These are phyloP conservation scores for Fusarium abutilonis DNA, from an alignment of 2,329 filamentous ascomycete species.

Conservation along the genomic window DNA sequence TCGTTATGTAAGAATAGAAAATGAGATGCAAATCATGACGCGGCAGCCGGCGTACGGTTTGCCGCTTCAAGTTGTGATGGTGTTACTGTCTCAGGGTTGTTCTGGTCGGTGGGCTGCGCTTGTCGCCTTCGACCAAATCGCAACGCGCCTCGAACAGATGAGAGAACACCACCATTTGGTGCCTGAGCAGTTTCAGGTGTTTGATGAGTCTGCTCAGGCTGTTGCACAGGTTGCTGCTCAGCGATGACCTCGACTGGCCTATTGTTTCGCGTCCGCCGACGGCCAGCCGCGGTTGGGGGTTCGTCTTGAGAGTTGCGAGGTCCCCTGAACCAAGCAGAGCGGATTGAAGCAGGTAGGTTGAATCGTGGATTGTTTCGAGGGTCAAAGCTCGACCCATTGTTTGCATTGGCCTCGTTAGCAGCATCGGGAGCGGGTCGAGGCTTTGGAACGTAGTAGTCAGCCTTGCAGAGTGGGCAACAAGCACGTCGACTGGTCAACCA, in stretches of 20 bases:
- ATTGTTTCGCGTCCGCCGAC: constrained; percentile 13
- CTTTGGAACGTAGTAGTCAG: constrained; percentile 96
- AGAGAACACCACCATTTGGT: constrained; percentile 42
- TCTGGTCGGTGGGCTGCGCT: constrained; percentile 24
- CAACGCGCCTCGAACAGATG: constrained; percentile 49
- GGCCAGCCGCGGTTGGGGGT: constrained; percentile 16
- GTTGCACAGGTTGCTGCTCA: constrained; percentile 23
- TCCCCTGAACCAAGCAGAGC: constrained; percentile 53
- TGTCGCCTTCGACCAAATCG: constrained; percentile 47
- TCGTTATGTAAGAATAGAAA: constrained; percentile 35
- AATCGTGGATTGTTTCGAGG: constrained; percentile 56
- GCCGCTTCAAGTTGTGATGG: constrained; percentile 61
- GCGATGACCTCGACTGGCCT: constrained; percentile 12
- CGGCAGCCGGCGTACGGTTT: constrained; percentile 42
- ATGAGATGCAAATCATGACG: constrained; percentile 25
- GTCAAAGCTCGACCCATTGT: constrained; percentile 43
- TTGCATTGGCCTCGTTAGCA: constrained; percentile 49
- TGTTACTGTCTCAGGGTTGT: constrained; percentile 47
- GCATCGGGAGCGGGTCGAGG: constrained; percentile 69
- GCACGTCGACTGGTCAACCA: constrained; percentile 95
- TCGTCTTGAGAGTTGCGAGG: constrained; percentile 16
- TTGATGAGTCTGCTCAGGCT: constrained; percentile 19
- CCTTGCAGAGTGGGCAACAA: constrained; percentile 97
- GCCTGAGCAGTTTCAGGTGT: constrained; percentile 23
- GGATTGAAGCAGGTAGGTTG: constrained; percentile 58